Evolutionary conservation across 1,284 basidiomycete genomes (phyloP), one percentile per base, ranked within the genome.

Genomic region (Trametes polyzona): DNA sequence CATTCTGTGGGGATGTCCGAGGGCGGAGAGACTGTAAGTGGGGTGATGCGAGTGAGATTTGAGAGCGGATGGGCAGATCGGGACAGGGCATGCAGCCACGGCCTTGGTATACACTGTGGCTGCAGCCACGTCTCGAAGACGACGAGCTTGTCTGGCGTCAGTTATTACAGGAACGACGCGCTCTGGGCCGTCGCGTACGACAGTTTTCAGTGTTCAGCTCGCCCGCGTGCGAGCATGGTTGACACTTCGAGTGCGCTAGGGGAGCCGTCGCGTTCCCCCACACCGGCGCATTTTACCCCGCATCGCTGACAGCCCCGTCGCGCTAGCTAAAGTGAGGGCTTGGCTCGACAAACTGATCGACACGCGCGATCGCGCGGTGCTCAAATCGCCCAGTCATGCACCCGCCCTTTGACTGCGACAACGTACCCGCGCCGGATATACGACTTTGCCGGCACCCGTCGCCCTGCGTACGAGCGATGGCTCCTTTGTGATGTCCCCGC

Each of bases 211-310:
- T 19, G n/a, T 23, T 3, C 29, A 23, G 3, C 23, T 2, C 39
- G 19, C 27, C 19, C 39, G 35, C 41, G 9, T 26, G 41, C 23
- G 42, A 46, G n/a, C n/a, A n/a, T n/a, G n/a, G n/a, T n/a, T 39
- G 42, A 19, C 26, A 9, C 36, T 27, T 17, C 37, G 36, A 30
- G 19, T 26, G 23, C 33, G 33, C 33, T 4, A 36, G 17, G n/a
- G n/a, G 53, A 42, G 30, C 10, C 30, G 23, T 36, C n/a, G 44
- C 46, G 53, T 24, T n/a, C 21, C n/a, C 36, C 43, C 26, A 27
- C 30, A 36, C 17, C 44, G 53, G 53, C 19, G 30, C 10, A 48
- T 48, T 42, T 55, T 48, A 48, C 53, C 53, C 53, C 53, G 53
- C 53, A 42, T 37, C 27, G 52, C 35, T 47, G 9, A 27, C 23